Conservation (phyloP, 106 monocot genomes). For the Dendrobium chrysotoxum region DNA sequence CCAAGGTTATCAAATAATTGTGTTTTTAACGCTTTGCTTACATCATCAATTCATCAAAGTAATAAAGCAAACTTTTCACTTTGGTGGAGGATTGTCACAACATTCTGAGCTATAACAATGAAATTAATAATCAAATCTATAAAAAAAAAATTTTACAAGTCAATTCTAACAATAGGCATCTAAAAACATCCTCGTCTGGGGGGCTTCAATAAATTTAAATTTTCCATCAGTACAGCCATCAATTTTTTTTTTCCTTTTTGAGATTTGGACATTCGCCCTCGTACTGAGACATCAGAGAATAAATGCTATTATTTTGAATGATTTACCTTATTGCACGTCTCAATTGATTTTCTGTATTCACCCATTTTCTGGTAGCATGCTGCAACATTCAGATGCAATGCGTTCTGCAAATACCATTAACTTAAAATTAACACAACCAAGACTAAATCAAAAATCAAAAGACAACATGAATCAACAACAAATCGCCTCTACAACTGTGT, state of each 20-base stretch:
- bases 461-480: not conserved
- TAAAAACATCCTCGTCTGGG: not conserved
- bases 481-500: not conserved
- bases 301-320: not conserved
- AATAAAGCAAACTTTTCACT: not conserved
- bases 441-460: conserved; percentile 1
- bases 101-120: not conserved
- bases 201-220: not conserved
- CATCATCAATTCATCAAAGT: not conserved
- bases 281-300: not conserved
- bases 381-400: conserved; percentile 87
- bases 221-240: not conserved
- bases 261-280: not conserved
- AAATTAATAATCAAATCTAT: not conserved
- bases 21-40: not conserved
- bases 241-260: not conserved
- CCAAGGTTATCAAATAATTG: not conserved
- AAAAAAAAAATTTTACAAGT: not conserved
- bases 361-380: conserved; percentile 97
- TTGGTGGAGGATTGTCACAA: not conserved
- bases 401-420: conserved; percentile 56
- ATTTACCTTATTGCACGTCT: conserved; percentile 83
- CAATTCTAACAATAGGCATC: not conserved
- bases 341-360: conserved; percentile 83
- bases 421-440: conserved; percentile 8